Evolutionary conservation across 2,329 filamentous ascomycete genomes (phyloP).

Genomic region (Paracorniculantispora psalliotae): DNA sequence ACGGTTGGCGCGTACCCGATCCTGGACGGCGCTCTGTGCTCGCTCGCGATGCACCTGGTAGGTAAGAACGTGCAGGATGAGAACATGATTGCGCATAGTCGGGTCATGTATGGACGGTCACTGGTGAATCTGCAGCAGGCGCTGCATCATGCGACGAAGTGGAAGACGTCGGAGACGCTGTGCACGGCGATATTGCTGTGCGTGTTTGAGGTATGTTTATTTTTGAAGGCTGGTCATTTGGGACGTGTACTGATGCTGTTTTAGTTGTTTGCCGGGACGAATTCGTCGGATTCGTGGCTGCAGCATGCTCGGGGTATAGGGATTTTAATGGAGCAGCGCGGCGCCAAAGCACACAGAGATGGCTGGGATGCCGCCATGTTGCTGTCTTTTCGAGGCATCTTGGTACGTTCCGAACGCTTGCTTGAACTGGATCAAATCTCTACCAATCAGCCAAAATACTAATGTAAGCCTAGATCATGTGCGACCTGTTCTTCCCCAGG

Average conservation of each 20-base stretch:
- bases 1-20: slow-evolving; percentile 31
- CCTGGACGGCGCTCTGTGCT: slow-evolving; percentile 35
- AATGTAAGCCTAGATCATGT: slow-evolving; percentile 28
- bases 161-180: slow-evolving; percentile 37
- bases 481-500: slow-evolving; percentile 32
- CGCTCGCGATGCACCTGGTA: slow-evolving; percentile 33
- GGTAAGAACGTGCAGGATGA: slow-evolving; percentile 30
- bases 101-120: slow-evolving; percentile 34
- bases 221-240: too few relatives aligned
- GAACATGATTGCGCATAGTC: slow-evolving; percentile 29
- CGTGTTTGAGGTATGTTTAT: slow-evolving; percentile 32
- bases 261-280: slow-evolving; percentile 39
- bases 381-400: slow-evolving; percentile 32
- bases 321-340: slow-evolving; percentile 35
- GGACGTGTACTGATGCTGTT: neutral
- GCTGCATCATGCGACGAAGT: slow-evolving; percentile 32
- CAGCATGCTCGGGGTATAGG: slow-evolving; percentile 35
- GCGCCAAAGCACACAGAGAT: slow-evolving; percentile 29
- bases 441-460: neutral
- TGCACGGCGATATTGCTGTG: slow-evolving; percentile 37
- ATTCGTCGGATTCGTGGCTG: slow-evolving; percentile 31
- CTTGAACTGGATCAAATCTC: too few relatives aligned
- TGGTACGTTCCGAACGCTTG: slow-evolving; percentile 29
- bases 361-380: slow-evolving; percentile 35
- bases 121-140: slow-evolving; percentile 31